These are phyloP conservation scores for Saccharomyces hybrid DNA, from an alignment of 1,139 yeast species.

Conservation along the genomic window DNA sequence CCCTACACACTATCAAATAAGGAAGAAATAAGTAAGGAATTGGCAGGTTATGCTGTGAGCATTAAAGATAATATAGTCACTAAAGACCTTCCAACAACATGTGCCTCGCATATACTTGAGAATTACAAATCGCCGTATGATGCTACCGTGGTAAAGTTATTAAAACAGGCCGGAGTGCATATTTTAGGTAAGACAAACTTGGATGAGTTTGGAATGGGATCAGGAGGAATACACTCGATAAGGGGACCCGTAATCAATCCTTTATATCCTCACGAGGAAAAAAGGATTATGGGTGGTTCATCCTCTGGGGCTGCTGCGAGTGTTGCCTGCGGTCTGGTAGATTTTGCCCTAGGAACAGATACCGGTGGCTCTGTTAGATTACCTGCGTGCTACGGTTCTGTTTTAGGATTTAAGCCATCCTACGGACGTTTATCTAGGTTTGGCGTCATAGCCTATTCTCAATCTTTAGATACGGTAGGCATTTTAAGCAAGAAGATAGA, in stretches of 20 bases:
- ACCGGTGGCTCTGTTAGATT: conserved; percentile 94
- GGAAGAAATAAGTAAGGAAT: conserved; percentile 4
- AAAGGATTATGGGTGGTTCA: conserved; percentile 72
- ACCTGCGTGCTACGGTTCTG: conserved; percentile 84
- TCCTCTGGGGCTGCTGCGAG: conserved; percentile 96
- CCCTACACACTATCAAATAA: background rate
- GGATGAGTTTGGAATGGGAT: conserved; percentile 99
- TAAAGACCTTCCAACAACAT: conserved; percentile 56
- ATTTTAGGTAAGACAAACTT: conserved; percentile 73
- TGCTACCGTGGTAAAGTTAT: conserved; percentile 59
- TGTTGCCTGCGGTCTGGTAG: conserved; percentile 62
- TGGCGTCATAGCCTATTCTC: conserved; percentile 92
- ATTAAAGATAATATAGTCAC: conserved; percentile 80
- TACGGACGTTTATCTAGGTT: conserved; percentile 87
- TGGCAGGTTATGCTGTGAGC: conserved; percentile 33
- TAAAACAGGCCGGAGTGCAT: conserved; percentile 46
- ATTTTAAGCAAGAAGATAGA: conserved; percentile 49
- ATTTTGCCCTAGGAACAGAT: conserved; percentile 81
- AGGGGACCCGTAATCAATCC: conserved; percentile 75
- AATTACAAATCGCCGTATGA: conserved; percentile 69
- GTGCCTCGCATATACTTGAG: conserved; percentile 58
- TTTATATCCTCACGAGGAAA: conserved; percentile 30
- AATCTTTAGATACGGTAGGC: conserved; percentile 92
- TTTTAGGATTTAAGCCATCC: conserved; percentile 83
- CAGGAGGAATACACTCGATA: conserved; percentile 49